These are phyloP conservation scores for Puya raimondii DNA, from an alignment of 176 grass and related monocot genomes.

Conservation along the genomic window DNA sequence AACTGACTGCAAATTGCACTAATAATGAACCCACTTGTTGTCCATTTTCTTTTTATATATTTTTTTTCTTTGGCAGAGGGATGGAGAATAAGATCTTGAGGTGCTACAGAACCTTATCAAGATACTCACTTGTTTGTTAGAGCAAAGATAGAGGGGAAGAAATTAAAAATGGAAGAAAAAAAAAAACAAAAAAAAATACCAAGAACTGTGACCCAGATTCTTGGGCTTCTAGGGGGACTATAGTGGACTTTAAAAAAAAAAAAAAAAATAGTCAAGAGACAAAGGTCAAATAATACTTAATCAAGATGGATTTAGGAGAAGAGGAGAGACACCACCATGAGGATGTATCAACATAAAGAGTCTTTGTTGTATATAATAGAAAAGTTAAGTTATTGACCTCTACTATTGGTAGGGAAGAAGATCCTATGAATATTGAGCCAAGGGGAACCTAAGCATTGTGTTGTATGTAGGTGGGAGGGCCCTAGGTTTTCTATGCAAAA, in stretches of 20 bases:
- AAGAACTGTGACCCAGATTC: background rate
- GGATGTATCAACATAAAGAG: too few species aligned
- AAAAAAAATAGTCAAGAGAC: too few species aligned
- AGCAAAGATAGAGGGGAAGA: constrained; percentile 7
- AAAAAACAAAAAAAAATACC: background rate
- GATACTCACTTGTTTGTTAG: constrained; percentile 4
- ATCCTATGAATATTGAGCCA: background rate
- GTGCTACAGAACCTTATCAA: constrained; percentile 28
- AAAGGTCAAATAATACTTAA: background rate
- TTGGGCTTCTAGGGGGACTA: background rate
- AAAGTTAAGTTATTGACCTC: too few species aligned
- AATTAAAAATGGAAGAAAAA: too few species aligned
- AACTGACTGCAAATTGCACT: constrained; percentile 30
- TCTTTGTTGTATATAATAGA: too few species aligned
- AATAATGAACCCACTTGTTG: constrained; percentile 16
- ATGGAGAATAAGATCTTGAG: constrained; percentile 26
- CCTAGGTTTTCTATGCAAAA: background rate
- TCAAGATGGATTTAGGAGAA: background rate
- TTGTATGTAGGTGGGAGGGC: background rate
- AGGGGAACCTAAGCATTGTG: background rate
- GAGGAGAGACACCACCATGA: background rate
- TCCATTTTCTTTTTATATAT: constrained; percentile 24
- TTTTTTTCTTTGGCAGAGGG: constrained; percentile 21
- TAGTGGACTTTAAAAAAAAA: too few species aligned
- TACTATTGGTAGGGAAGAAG: background rate